These are phyloP conservation scores for Daldinia vernicosa DNA, from an alignment of 495 filamentous ascomycete genomes.

Conservation along the genomic window DNA sequence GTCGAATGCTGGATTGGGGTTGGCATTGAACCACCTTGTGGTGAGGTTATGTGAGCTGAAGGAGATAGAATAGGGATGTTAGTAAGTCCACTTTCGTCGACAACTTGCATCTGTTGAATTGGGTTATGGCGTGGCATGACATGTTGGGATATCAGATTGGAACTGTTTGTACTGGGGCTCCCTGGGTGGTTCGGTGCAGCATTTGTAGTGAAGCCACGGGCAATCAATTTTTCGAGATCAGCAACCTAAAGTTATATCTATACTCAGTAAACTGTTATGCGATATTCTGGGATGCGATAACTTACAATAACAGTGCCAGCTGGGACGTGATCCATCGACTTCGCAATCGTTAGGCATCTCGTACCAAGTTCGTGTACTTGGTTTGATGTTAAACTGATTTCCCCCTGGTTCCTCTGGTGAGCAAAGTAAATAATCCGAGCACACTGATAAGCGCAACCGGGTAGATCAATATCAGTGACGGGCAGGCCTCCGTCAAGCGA, in stretches of 20 bases:
- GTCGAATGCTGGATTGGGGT: slow-evolving; percentile 38
- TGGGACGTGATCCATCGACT: slow-evolving; percentile 46
- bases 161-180: slow-evolving; percentile 29
- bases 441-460: slow-evolving; percentile 60
- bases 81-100: slow-evolving; percentile 42
- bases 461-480: slow-evolving; percentile 57
- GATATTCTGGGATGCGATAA: slow-evolving; percentile 1
- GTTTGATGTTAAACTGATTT: slow-evolving; percentile 39
- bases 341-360: slow-evolving; percentile 45
- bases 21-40: slow-evolving; percentile 36
- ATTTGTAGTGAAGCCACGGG: slow-evolving; percentile 46
- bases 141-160: slow-evolving; percentile 33
- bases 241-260: slow-evolving; percentile 45
- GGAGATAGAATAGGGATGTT: slow-evolving; percentile 41
- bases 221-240: slow-evolving; percentile 57
- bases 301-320: slow-evolving; percentile 55
- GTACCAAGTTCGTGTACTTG: slow-evolving; percentile 44
- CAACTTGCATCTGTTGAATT: slow-evolving; percentile 42
- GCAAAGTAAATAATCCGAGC: slow-evolving; percentile 50
- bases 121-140: slow-evolving; percentile 33
- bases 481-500: slow-evolving; percentile 51
- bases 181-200: slow-evolving; percentile 23
- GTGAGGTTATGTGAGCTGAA: slow-evolving; percentile 38
- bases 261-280: slow-evolving; percentile 22
- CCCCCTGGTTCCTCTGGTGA: slow-evolving; percentile 36